phyloP scores from a whole-genome alignment of 2,329 filamentous ascomycete species.

The Arthroderma uncinatum region DNA sequence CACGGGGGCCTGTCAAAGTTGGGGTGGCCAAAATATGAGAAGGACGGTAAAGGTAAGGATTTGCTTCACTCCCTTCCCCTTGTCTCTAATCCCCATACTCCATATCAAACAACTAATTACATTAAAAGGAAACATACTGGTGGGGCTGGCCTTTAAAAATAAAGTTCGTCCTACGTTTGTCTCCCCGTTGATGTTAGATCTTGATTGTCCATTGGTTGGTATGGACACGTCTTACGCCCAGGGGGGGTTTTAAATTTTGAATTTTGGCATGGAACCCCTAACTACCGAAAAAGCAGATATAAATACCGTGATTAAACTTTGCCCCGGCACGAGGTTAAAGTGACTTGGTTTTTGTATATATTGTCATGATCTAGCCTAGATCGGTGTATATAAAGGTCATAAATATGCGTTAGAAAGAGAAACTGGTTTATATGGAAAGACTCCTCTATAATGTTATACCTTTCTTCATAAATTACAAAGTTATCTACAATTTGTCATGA shows the following conservation, averaged over 20 bases:
- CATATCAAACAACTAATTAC: not conserved
- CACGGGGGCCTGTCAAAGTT: slow-evolving; percentile 18
- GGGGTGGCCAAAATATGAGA: not conserved
- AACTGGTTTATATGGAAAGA: too few relatives aligned
- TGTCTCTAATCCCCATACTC: not conserved
- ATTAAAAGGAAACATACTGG: not conserved
- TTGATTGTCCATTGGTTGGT: not conserved
- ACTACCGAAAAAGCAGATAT: too few relatives aligned
- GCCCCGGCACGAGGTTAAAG: too few relatives aligned
- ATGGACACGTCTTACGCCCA: not conserved
- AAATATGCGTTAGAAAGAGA: too few relatives aligned
- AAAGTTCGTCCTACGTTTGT: not conserved
- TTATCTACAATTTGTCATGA: too few relatives aligned
- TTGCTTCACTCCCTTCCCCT: not conserved
- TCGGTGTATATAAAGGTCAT: too few relatives aligned
- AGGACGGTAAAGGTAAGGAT: not conserved
- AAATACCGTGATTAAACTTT: too few relatives aligned
- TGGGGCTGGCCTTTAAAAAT: not conserved
- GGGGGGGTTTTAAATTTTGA: not conserved
- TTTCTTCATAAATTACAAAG: not conserved
- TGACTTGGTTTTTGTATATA: too few relatives aligned
- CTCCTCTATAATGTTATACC: not conserved
- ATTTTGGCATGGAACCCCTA: too few relatives aligned
- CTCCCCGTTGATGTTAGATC: not conserved
- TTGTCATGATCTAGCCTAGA: not conserved